phyloP scores from a whole-genome alignment of 176 grass and related monocot genomes.

The Metroxylon sagu region DNA sequence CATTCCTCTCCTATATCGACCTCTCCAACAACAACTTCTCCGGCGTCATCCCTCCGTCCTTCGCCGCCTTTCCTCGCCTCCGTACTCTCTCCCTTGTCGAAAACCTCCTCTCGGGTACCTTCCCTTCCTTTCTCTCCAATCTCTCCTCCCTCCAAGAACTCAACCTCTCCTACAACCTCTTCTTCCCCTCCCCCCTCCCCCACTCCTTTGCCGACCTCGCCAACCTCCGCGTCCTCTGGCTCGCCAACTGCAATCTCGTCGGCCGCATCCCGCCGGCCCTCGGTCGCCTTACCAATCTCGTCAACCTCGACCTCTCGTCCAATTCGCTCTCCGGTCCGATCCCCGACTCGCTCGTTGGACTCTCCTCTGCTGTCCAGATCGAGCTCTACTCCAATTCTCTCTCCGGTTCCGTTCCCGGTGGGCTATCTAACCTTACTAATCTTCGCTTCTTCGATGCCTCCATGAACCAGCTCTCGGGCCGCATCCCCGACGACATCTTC shows the following conservation, averaged over 20 bases:
- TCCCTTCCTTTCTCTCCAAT: slow-evolving; percentile 1
- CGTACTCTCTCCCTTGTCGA: neutral
- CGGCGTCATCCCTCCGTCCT: neutral
- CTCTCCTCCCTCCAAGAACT: slow-evolving; percentile 4
- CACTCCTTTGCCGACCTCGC: neutral
- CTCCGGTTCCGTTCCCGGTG: neutral
- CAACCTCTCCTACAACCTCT: slow-evolving; percentile 16
- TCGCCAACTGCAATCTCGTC: slow-evolving; percentile 8
- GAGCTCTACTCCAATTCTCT: slow-evolving; percentile 4
- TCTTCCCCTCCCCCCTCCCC: neutral
- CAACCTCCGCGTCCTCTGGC: slow-evolving; percentile 14
- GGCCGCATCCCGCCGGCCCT: slow-evolving; percentile 1
- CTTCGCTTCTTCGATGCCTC: slow-evolving; percentile 10
- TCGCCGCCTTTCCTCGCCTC: neutral
- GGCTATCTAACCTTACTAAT: slow-evolving; percentile 8
- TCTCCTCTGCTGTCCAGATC: slow-evolving; percentile 10
- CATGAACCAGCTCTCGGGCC: slow-evolving; percentile 5
- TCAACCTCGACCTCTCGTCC: slow-evolving; percentile 11
- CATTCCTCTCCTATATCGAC: neutral
- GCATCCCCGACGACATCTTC: slow-evolving; percentile 13
- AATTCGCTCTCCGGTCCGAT: slow-evolving; percentile 1
- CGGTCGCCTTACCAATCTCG: slow-evolving; percentile 2
- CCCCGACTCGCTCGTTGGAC: neutral
- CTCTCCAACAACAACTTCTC: slow-evolving; percentile 17
- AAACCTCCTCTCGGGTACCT: slow-evolving; percentile 5